Conservation (phyloP, 345 rosid species). For the Cardamine resedifolia region DNA sequence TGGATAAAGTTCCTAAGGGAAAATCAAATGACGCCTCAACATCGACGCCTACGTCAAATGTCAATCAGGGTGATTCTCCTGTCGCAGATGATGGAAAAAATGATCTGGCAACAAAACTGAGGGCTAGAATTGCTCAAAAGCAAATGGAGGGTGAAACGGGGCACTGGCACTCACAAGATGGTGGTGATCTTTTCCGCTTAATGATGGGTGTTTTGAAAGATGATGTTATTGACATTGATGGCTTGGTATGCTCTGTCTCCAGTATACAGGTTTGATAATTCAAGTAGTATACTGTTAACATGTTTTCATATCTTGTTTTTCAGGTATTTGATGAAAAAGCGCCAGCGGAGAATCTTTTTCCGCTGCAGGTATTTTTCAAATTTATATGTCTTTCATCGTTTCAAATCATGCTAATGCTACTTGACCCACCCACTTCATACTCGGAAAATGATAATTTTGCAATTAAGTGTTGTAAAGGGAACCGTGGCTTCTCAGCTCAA, state of each 20-base stretch:
- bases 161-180: slow-evolving; percentile 72
- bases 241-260: slow-evolving; percentile 63
- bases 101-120: slow-evolving; percentile 81
- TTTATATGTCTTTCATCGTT: neutral
- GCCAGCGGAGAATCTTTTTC: slow-evolving; percentile 86
- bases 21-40: slow-evolving; percentile 67
- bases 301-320: slow-evolving; percentile 14
- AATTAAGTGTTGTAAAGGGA: slow-evolving; percentile 7
- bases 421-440: slow-evolving; percentile 25
- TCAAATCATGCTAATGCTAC: slow-evolving; percentile 6
- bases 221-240: slow-evolving; percentile 88
- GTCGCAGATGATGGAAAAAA: slow-evolving; percentile 68
- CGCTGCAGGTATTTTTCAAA: slow-evolving; percentile 71
- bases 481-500: neutral
- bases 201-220: slow-evolving; percentile 89
- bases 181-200: slow-evolving; percentile 77
- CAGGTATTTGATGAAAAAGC: slow-evolving; percentile 89
- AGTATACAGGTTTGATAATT: slow-evolving; percentile 8
- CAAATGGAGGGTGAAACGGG: slow-evolving; percentile 85
- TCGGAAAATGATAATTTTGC: neutral
- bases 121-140: slow-evolving; percentile 91
- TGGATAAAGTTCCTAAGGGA: slow-evolving; percentile 56
- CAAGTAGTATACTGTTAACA: slow-evolving; percentile 12
- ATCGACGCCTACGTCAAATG: slow-evolving; percentile 55
- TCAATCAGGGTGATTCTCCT: slow-evolving; percentile 56